A percentile compares a stretch with the other conserved stretches of the same genome.
Evolutionary conservation across 1,284 basidiomycete species (phyloP).

Genomic region (Sparassis latifolia): DNA sequence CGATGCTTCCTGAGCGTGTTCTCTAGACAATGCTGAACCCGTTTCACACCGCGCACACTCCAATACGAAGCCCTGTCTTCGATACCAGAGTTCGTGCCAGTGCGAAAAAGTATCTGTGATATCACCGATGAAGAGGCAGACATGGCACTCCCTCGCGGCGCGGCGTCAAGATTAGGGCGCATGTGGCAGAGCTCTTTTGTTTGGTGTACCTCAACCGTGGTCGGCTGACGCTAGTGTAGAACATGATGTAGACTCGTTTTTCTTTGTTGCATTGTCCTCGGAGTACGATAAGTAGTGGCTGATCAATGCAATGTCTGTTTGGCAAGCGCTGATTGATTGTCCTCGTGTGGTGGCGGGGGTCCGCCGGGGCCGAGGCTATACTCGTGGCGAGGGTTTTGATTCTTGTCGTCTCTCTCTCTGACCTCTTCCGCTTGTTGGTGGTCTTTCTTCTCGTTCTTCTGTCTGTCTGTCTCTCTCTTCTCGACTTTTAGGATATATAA

Average conservation of each 20-base stretch:
- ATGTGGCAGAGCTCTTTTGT: conserved; percentile 1
- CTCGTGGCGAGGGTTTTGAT: conserved; percentile 15
- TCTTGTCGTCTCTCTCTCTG: conserved; percentile 26
- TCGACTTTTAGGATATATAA: conserved; percentile 28
- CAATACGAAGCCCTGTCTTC: conserved; percentile 75
- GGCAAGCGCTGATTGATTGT: not conserved
- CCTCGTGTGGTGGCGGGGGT: conserved; percentile 13
- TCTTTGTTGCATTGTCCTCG: too few relatives aligned
- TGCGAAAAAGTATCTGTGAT: conserved; percentile 78
- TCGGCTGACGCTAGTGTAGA: not conserved
- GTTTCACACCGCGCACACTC: conserved; percentile 85
- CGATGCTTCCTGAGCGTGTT: conserved; percentile 6
- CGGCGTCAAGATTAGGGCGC: not conserved
- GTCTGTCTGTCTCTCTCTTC: conserved; percentile 27
- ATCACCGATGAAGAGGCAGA: not conserved
- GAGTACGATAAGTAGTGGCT: too few relatives aligned
- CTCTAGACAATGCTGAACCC: conserved; percentile 82
- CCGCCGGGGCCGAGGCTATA: conserved; percentile 17
- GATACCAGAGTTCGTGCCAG: conserved; percentile 79
- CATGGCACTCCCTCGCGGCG: not conserved
- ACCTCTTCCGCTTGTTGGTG: conserved; percentile 17
- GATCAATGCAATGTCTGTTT: too few relatives aligned
- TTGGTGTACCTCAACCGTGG: not conserved
- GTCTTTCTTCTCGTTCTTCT: conserved; percentile 24
- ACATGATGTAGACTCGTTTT: too few relatives aligned